These are phyloP conservation scores for Neurospora sp. DNA, from an alignment of 495 filamentous ascomycete species.

Conservation along the genomic window DNA sequence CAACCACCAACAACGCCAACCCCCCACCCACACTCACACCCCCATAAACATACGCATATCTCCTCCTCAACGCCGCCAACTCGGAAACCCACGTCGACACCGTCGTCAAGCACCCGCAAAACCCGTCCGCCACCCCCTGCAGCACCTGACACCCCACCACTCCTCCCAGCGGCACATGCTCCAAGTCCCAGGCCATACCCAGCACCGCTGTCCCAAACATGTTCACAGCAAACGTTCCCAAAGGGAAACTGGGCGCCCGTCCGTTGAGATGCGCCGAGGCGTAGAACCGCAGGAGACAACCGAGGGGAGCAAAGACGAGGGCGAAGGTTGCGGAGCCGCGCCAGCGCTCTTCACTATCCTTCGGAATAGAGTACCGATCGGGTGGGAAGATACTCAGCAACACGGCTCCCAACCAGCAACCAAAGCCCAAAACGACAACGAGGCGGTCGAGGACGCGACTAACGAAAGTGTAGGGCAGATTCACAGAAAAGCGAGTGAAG, in stretches of 20 bases:
- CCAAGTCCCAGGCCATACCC: conserved; percentile 63
- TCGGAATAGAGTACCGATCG: conserved; percentile 34
- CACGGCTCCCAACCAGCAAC: conserved; percentile 70
- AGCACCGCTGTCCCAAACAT: conserved; percentile 57
- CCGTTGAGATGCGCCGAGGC: conserved; percentile 57
- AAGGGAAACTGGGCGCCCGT: conserved; percentile 58
- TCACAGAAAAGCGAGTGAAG: conserved; percentile 32
- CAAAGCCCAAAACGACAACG: conserved; percentile 53
- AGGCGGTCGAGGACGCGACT: conserved; percentile 54
- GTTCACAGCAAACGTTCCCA: conserved; percentile 86
- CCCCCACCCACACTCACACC: conserved; percentile 51
- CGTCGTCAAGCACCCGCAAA: conserved; percentile 84
- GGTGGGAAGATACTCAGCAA: conserved; percentile 68
- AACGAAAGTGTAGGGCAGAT: conserved; percentile 45
- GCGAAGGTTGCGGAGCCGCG: conserved; percentile 66
- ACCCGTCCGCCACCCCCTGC: conserved; percentile 79
- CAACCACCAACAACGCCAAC: conserved; percentile 56
- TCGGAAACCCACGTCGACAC: conserved; percentile 90
- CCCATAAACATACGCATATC: conserved; percentile 71
- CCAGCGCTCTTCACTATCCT: conserved; percentile 38
- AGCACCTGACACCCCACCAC: conserved; percentile 67
- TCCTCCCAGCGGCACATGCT: conserved; percentile 46
- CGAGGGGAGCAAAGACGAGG: conserved; percentile 75
- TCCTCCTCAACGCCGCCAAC: conserved; percentile 54
- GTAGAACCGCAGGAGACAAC: conserved; percentile 69